A percentile compares a stretch with the other conserved stretches of the same genome.
Evolutionary conservation across 129 eudicot genomes (phyloP).

Genomic region (Apium graveolens): DNA sequence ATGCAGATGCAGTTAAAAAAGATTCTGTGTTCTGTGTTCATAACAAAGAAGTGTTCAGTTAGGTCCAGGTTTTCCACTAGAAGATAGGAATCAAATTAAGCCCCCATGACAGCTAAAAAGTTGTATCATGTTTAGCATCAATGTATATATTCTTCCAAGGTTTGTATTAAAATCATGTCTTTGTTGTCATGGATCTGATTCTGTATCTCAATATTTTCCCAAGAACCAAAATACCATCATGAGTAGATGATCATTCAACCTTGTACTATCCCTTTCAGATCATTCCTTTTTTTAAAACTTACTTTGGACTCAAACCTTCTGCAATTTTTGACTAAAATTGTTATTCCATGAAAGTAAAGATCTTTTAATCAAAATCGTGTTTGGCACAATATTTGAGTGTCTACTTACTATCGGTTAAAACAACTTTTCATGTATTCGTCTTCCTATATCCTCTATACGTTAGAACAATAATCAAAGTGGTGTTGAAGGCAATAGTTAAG

Average conservation of each 20-base stretch:
- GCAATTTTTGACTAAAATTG: background rate
- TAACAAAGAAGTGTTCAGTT: background rate
- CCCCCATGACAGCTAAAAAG: slow-evolving; percentile 1
- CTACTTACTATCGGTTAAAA: too few species aligned
- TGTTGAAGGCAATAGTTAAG: too few species aligned
- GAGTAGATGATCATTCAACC: background rate
- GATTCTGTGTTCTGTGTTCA: background rate
- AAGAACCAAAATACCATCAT: background rate
- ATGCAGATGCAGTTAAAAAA: background rate
- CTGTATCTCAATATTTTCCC: background rate
- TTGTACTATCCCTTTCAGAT: background rate
- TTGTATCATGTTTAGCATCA: background rate
- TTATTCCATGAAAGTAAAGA: too few species aligned
- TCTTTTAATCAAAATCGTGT: too few species aligned
- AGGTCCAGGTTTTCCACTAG: background rate
- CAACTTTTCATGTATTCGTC: too few species aligned
- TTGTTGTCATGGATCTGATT: background rate
- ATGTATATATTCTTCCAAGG: background rate
- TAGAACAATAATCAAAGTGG: too few species aligned
- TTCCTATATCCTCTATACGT: background rate
- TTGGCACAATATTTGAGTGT: too few species aligned
- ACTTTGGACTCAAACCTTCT: background rate
- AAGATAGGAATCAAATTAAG: background rate
- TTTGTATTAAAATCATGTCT: background rate
- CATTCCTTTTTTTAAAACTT: background rate